Evolutionary conservation across 345 rosid genomes (phyloP), one percentile per base, ranked within the genome.

Genomic region (Ceriops zippeliana): DNA sequence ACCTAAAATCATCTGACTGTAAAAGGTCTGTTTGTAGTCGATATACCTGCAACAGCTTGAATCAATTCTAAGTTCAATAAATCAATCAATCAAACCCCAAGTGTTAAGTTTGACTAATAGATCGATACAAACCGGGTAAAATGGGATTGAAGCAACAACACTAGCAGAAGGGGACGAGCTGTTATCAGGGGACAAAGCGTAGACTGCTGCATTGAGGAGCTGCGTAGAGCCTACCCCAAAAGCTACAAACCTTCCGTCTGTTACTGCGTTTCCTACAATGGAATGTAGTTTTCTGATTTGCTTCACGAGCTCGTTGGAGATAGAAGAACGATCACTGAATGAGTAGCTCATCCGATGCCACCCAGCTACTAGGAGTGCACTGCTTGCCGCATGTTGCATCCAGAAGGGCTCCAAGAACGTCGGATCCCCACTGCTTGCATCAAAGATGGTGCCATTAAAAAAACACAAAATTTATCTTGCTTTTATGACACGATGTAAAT

Each of bases 201-300:
- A 85, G 52, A 81, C 89, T 11, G 90, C 87, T 4, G 93, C 93
- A 69, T 74, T 81, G 24, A 91, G 84, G 62, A 91, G 81, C 21
- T 87, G 90, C 52, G 90, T 87, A 2, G 87, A 78, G 52, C 97
- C 96, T 9, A 72, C 77, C n/a, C 97, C 96, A 38, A 84, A 87
- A 16, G 83, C 2, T 6, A 89, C 58, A 30, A 51, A 87, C 75
- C 75, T 83, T 38, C 82, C 77, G 0, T 82, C 73, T 4, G 92
- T 78, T 6, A 79, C 71, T 35, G 95, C 90, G 53, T 87, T 87
- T 63, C 92, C 90, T 7, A 83, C 82, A 24, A 47, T 7, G 49
- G 70, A 56, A 63, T 91, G 97, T 24, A 89, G 65, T 31, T 75
- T 70, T 7, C 83, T 79, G 72, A 89, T 83, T 61, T 49, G 74